Evolutionary conservation across 345 rosid species (phyloP), one percentile per base, ranked within the genome.

Genomic region (Heritiera littoralis): DNA sequence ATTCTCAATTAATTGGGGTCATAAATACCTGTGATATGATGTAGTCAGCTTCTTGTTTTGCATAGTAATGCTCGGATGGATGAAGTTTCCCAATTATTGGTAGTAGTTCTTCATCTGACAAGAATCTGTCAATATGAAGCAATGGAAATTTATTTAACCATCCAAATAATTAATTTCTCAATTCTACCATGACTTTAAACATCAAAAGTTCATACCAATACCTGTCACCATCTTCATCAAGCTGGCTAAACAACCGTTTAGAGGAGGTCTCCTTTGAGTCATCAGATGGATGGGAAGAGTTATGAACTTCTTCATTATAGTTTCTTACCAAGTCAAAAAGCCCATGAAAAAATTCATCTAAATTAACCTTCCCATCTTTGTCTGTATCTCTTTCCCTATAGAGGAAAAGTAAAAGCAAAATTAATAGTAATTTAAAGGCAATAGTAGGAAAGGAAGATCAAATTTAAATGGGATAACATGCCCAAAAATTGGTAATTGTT

Each of bases 1-100:
- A 54, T 54, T 63, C 8, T 72, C 46, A 72, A 32, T 32, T 35
- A 32, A 35, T 20, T 52, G 52, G 23, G 4, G 68, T 63, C 23
- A 61, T 43, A 52, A 73, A 75, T 89, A 92, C 99, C 98, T 94
- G 98, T 75, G 93, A 84, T 77, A 97, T 87, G 61, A 88, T 89
- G 88, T 97, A 94, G 85, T 92, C 97, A 51, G 94, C 95, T 85
- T 96, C 98, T 75, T 94, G 95, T 83, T 94, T 96, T 56, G 99
- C 98, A 82, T 96, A 97, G 86, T 92, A 93, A 48, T 65, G 94
- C 83, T 93, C 99, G 0, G 98, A 89, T 58, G 99, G 99, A 85
- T 97, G 98, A 78, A 97, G 88, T 82, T 97, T 97, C 77, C 87
- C 93, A 80, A 94, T 91, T 74, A 94, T 49, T 46, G 94, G 91